These are phyloP conservation scores for Tolypocladium ovalisporum DNA, from an alignment of 2,329 filamentous ascomycete species.

Conservation along the genomic window DNA sequence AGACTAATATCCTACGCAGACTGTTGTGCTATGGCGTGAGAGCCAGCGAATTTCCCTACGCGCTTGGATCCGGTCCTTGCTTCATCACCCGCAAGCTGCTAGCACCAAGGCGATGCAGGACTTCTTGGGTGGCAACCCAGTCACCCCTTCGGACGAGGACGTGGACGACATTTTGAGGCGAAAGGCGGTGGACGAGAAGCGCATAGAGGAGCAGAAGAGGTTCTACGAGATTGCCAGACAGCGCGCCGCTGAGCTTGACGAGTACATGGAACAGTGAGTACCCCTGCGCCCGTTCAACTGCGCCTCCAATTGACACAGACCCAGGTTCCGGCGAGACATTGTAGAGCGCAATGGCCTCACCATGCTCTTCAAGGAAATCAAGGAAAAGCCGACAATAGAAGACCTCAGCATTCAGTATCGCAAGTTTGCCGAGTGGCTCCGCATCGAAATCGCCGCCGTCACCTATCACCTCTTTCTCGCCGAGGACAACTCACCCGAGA, in stretches of 20 bases:
- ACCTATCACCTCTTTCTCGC: slow-evolving; percentile 95
- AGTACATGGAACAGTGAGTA: slow-evolving; percentile 88
- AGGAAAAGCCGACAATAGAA: slow-evolving; percentile 74
- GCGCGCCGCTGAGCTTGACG: slow-evolving; percentile 83
- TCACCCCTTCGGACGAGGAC: slow-evolving; percentile 72
- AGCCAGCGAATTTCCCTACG: slow-evolving; percentile 83
- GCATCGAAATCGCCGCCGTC: slow-evolving; percentile 93
- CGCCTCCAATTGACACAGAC: slow-evolving; percentile 8
- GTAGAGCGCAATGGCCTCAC: slow-evolving; percentile 74
- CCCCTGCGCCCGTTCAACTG: no score
- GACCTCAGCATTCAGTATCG: slow-evolving; percentile 92
- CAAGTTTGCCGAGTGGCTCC: slow-evolving; percentile 96
- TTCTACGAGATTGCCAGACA: slow-evolving; percentile 94
- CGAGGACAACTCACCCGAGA: slow-evolving; percentile 93
- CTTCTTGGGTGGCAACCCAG: slow-evolving; percentile 65
- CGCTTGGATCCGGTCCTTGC: slow-evolving; percentile 76
- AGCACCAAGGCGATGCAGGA: slow-evolving; percentile 74
- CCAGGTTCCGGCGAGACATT: slow-evolving; percentile 54
- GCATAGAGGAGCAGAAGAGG: slow-evolving; percentile 81
- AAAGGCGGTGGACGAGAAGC: slow-evolving; percentile 74
- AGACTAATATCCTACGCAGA: slow-evolving; percentile 24
- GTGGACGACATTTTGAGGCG: slow-evolving; percentile 67
- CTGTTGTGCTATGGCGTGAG: slow-evolving; percentile 66
- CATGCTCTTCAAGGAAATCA: slow-evolving; percentile 86
- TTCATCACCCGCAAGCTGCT: slow-evolving; percentile 77